Percentiles rank a stretch among this genome's conserved stretches.
Evolutionary conservation across 2,329 filamentous ascomycete genomes (phyloP).

Genomic region (Myriosclerotinia duriaeana): DNA sequence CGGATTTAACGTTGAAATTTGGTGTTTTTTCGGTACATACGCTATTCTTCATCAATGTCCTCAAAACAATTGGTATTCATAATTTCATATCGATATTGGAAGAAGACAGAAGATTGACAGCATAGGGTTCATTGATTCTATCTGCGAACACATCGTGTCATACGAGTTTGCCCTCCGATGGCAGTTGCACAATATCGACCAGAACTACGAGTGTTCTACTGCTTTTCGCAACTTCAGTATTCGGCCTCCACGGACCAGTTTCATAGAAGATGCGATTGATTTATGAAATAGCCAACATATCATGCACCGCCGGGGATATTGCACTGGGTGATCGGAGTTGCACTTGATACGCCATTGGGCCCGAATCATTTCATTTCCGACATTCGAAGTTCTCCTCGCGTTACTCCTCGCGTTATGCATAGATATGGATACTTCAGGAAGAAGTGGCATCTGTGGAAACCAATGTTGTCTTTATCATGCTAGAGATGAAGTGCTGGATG

Average conservation of each 20-base stretch:
- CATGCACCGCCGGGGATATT: too few relatives aligned
- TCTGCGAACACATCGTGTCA: neutral
- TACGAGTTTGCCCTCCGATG: too few relatives aligned
- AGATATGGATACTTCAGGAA: too few relatives aligned
- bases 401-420: too few relatives aligned
- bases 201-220: neutral
- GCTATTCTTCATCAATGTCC: neutral
- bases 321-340: neutral
- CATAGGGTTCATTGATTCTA: fast-evolving
- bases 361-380: too few relatives aligned
- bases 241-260: neutral
- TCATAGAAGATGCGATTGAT: neutral
- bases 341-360: too few relatives aligned
- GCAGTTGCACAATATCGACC: neutral
- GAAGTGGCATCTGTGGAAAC: too few relatives aligned
- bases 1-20: neutral
- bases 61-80: neutral
- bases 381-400: too few relatives aligned
- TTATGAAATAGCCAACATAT: neutral
- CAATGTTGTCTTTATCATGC: neutral
- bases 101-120: too few relatives aligned
- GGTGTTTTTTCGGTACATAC: too few relatives aligned
- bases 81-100: neutral
- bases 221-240: too few relatives aligned
- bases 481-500: neutral